Evolutionary conservation across 306 rosid species (phyloP), one percentile per base, ranked within the genome.

Genomic region (Amphicarpaea edgeworthii): DNA sequence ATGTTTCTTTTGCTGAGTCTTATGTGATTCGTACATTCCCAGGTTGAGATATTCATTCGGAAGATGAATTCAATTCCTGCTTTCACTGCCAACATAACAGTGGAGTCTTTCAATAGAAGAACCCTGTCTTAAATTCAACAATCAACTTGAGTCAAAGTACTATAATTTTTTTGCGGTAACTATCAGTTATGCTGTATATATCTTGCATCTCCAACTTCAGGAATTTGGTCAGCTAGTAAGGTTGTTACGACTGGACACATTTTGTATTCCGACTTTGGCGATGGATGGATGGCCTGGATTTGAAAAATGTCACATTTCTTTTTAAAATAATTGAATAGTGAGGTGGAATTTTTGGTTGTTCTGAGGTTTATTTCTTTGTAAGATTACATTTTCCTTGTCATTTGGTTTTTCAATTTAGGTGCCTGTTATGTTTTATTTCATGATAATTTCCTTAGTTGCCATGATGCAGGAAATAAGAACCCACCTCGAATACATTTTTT

Each of bases 1-100:
- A 30, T 34, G 24, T 59, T 24, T 46, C 38, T 50, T 64, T 51
- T 41, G 19, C 72, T 53, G 23, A 58, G 19, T 49, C 74, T 59
- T 49, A 20, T 50, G 38, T 51, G 19, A 62, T 47, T 62, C 49
- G 28, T 46, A 66, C 78, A 71, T 45, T 88, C 79, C 72, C 94
- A 94, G 98, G 94, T 88, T 72, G 97, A 94, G 86, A 90, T 94
- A 82, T 94, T 91, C 77, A 70, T 94, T 55, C 81, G 90, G 85
- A 94, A 90, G 89, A 70, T 94, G 91, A 91, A 87, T 83, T 94
- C 98, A 46, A 90, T 94, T 73, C 98, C 98, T 72, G 98, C 98
- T 75, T 91, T 88, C 90, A 87, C 98, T 72, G 97, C 98, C 73
- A 94, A 94, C 93, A 70, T 91, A 82, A 94, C 98, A 4, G 96